Percentiles rank a stretch among this genome's conserved stretches.
phyloP scores from a whole-genome alignment of 2,329 filamentous ascomycete genomes.

The Cladosporium sp. region DNA sequence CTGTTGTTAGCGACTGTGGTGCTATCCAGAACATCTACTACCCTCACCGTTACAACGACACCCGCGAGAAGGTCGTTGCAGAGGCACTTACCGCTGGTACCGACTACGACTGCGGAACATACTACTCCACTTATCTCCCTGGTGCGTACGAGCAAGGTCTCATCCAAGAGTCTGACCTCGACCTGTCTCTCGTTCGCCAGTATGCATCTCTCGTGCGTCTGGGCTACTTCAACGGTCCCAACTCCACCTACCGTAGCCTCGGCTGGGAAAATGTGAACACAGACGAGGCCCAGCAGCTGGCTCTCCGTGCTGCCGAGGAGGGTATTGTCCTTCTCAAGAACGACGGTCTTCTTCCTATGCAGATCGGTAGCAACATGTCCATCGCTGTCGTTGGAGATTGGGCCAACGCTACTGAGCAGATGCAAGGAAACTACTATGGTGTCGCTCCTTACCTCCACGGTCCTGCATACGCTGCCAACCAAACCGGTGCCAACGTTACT shows the following conservation, averaged over 20 bases:
- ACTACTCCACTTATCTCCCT: slow-evolving; percentile 49
- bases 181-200: slow-evolving; percentile 52
- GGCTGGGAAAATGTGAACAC: slow-evolving; percentile 58
- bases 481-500: slow-evolving; percentile 48
- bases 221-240: slow-evolving; percentile 58
- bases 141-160: slow-evolving; percentile 44
- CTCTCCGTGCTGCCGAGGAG: slow-evolving; percentile 53
- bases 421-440: slow-evolving; percentile 62
- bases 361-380: slow-evolving; percentile 38
- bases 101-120: slow-evolving; percentile 55
- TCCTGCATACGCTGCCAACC: slow-evolving; percentile 52
- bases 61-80: slow-evolving; percentile 49
- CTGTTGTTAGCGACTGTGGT: slow-evolving; percentile 66
- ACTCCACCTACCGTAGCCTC: slow-evolving; percentile 53
- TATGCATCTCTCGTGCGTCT: slow-evolving; percentile 57
- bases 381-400: slow-evolving; percentile 61
- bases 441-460: slow-evolving; percentile 56
- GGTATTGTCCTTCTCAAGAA: slow-evolving; percentile 56
- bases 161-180: slow-evolving; percentile 49
- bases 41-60: slow-evolving; percentile 47
- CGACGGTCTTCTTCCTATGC: slow-evolving; percentile 50
- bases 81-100: slow-evolving; percentile 53
- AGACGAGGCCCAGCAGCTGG: slow-evolving; percentile 55
- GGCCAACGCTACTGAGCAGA: slow-evolving; percentile 57
- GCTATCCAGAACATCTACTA: slow-evolving; percentile 57